Evolutionary conservation across 352 stramenopile genomes (phyloP), one percentile per base, ranked within the genome.

Genomic region (Phytophthora kernoviae): DNA sequence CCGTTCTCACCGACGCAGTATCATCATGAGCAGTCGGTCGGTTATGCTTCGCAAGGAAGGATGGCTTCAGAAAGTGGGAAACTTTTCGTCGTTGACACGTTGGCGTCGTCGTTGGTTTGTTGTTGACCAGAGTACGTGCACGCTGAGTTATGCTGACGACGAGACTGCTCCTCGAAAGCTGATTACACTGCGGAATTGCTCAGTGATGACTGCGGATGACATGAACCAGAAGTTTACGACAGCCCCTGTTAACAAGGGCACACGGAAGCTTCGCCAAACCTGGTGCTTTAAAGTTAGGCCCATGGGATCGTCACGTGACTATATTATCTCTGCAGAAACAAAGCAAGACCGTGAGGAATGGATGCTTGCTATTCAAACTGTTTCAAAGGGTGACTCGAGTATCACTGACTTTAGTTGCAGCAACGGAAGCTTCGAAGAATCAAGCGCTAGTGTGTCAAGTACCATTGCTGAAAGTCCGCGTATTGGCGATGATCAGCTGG

Each of bases 261-360:
- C 83, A 0, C 73, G 79, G 14, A 89, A 88, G 53, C 70, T 90
- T 42, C 70, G 77, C 1, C 79, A 90, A 46, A 93, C 81, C n/a
- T 93, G 73, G 70, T 90, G 83, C 53, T 93, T 93, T 55, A 93
- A 93, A 55, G 75, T 92, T 26, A 74, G 75, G 1, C 76, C 78
- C 5, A 66, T 81, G 44, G 87, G 79, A 40, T 88, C 80, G 37
- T 86, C 75, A 4, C 75, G 79, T 36, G 81, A 90, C 34, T 92
- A 89, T 60, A 86, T 93, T 56, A 92, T 96, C 62, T 82, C 72
- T 40, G 84, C 87, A 9, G 83, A 92, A 42, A 96, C 87, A 1
- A 96, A 96, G 65, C 87, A 96, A 73, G 83, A 93, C 51, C 87
- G 87, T n/a, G 87, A 96, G 52, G 87, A 93, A 56, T 96, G 87